Percentiles rank a stretch among this genome's conserved stretches.
These are phyloP conservation scores for Daldinia concentrica DNA, from an alignment of 495 filamentous ascomycete genomes.

Conservation along the genomic window DNA sequence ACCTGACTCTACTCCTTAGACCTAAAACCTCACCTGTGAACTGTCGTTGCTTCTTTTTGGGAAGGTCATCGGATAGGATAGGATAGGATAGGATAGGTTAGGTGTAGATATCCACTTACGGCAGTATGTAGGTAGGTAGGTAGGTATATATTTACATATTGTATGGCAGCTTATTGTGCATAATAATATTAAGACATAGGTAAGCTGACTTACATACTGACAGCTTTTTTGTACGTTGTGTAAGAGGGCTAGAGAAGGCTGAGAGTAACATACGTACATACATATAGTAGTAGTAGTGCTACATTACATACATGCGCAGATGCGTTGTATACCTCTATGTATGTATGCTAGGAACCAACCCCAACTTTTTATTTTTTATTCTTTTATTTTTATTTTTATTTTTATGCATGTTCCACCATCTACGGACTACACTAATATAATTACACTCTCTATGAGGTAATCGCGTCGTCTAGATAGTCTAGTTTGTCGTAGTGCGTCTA, in stretches of 20 bases:
- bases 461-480: neutral
- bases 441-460: conserved; percentile 25
- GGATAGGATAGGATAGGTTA: neutral
- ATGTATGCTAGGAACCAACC: no score
- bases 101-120: neutral
- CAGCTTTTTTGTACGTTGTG: conserved; percentile 1
- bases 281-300: neutral
- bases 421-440: conserved; percentile 38
- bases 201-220: neutral
- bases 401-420: neutral
- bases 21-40: neutral
- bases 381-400: no score
- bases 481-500: no score
- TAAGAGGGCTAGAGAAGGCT: conserved; percentile 26
- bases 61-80: neutral
- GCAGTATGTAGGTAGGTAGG: neutral
- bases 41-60: neutral
- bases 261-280: conserved; percentile 21
- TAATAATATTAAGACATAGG: neutral
- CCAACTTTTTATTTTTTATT: no score
- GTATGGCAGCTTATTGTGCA: neutral
- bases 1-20: neutral
- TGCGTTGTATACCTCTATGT: neutral
- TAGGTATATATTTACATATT: no score
- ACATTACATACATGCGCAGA: neutral